Evolutionary conservation across 2,329 filamentous ascomycete genomes (phyloP), one percentile per base, ranked within the genome.

Genomic region (Hymenoscyphus linearis): DNA sequence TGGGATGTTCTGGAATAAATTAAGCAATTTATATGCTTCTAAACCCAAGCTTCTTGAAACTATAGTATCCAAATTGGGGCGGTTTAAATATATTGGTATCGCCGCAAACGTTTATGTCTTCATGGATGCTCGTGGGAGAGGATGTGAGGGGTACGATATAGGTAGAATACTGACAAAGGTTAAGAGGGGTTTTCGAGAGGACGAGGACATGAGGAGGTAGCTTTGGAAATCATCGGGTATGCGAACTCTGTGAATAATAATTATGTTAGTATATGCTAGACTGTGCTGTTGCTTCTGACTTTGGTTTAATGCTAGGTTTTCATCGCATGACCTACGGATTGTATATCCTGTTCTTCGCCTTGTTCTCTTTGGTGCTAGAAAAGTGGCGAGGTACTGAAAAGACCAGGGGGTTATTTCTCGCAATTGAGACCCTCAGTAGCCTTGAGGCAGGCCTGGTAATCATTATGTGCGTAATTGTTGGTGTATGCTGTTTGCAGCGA

Each of bases 121-220:
- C 10, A 50, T 10, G 22, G 9, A n/a, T n/a, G 22, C 2, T 10
- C 18, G 22, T 5, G 3, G 25, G 16, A 54, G 10, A 4, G 26
- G 13, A 26, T 27, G 27, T 3, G 13, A 13, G 16, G 12, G 53
- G n/a, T n/a, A n/a, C n/a, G n/a, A n/a, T n/a, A n/a, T n/a, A n/a
- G n/a, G n/a, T n/a, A n/a, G n/a, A n/a, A 9, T 26, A 57, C 55
- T 47, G 26, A 57, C 55, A 31, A 55, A 44, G 50, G 57, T 59
- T 60, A 86, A 69, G n/a, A 86, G 78, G 2, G 84, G 83, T 2
- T 74, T 78, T 52, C 79, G 76, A 5, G 82, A 76, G 5, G 82
- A 81, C 2, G 80, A 78, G 2, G 81, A 82, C 57, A 84, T 75
- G n/a, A 80, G 76, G 60, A 83, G 77, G 73, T 84, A 81, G 18